Evolutionary conservation across 129 eudicot species (phyloP).

Genomic region (Oenanthe sinensis): DNA sequence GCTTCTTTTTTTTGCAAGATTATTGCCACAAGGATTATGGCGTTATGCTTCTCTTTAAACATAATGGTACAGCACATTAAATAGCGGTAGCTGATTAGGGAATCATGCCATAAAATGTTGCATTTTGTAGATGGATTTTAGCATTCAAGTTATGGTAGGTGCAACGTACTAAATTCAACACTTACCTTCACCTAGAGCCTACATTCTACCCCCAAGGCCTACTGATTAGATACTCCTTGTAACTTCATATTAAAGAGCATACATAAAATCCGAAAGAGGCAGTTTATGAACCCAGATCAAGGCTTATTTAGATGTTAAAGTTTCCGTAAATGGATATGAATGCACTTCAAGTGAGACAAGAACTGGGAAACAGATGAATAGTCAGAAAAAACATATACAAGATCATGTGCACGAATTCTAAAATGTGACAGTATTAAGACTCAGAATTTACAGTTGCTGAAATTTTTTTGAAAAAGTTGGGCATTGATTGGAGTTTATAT

Average conservation of each 20-base stretch:
- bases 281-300: not conserved
- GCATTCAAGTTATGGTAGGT: conserved; percentile 1
- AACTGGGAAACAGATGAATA: not conserved
- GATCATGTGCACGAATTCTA: not conserved
- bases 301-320: not conserved
- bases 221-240: not conserved
- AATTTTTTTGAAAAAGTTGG: not conserved
- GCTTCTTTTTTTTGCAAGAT: not conserved
- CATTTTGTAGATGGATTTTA: not conserved
- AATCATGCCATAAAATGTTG: not conserved
- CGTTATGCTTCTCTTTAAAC: not conserved
- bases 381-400: not conserved
- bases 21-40: not conserved
- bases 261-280: not conserved
- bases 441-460: not conserved
- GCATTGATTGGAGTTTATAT: not conserved
- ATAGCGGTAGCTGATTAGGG: not conserved
- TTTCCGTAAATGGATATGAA: not conserved
- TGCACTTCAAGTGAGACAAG: conserved; percentile 1
- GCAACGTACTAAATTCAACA: not conserved
- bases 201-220: not conserved
- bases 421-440: not conserved
- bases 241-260: not conserved
- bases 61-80: not conserved
- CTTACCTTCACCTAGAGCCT: not conserved